A percentile compares a stretch with the other conserved stretches of the same genome.
Conservation (phyloP, 257 asterid genomes). For the Coffea eugenioides region DNA sequence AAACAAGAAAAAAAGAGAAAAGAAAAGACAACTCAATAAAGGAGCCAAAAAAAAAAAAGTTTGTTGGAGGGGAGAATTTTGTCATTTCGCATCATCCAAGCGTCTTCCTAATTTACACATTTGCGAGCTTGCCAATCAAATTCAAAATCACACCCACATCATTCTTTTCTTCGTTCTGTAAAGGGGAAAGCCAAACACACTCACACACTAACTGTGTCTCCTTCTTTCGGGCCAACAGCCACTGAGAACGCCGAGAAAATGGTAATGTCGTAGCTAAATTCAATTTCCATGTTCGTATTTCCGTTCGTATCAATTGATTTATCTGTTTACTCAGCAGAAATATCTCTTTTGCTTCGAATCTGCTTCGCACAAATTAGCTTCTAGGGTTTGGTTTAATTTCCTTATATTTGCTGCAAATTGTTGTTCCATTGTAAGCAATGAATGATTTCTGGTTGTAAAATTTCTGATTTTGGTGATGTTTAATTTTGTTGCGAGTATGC, state of each 20-base stretch:
- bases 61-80: slow-evolving; percentile 6
- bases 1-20: neutral
- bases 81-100: slow-evolving; percentile 7
- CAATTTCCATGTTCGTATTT: neutral
- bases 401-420: neutral
- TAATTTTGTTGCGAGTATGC: neutral
- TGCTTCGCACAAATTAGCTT: neutral
- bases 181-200: neutral
- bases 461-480: neutral
- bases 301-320: neutral
- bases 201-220: neutral
- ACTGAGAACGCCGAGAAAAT: neutral
- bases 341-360: neutral
- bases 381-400: slow-evolving; percentile 18
- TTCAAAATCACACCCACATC: slow-evolving; percentile 12
- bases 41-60: neutral
- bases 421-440: neutral
- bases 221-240: neutral
- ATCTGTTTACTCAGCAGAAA: neutral
- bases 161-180: neutral
- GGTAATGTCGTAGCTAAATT: neutral
- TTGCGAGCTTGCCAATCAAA: slow-evolving; percentile 11
- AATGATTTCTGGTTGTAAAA: neutral
- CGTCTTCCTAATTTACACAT: neutral
- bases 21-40: neutral